phyloP scores from a whole-genome alignment of 1,284 basidiomycete species.

The Mycena citricolor region DNA sequence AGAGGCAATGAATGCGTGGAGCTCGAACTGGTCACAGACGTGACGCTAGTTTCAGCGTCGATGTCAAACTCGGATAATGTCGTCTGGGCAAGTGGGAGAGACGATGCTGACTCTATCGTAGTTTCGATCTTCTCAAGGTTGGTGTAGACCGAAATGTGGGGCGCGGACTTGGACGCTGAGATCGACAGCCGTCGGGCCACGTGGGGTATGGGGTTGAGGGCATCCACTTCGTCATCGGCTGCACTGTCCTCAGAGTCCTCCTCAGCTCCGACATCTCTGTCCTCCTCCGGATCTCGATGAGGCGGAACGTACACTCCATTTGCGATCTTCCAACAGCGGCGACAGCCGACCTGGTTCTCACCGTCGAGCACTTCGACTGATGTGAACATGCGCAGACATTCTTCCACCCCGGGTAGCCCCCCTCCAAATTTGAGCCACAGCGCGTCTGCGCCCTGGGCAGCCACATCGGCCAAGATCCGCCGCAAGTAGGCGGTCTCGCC shows the following conservation, averaged over 20 bases:
- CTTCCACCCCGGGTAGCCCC: conserved; percentile 59
- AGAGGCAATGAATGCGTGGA: conserved; percentile 17
- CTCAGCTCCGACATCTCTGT: conserved; percentile 33
- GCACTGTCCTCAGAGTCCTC: conserved; percentile 36
- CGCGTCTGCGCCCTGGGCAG: conserved; percentile 25
- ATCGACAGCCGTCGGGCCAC: conserved; percentile 12
- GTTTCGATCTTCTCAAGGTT: conserved; percentile 21
- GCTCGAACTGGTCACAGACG: conserved; percentile 12
- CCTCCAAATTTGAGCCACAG: conserved; percentile 49
- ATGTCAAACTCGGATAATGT: conserved; percentile 21
- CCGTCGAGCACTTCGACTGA: conserved; percentile 89
- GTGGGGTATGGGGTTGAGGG: conserved; percentile 7
- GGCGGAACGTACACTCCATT: conserved; percentile 54
- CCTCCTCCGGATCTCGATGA: conserved; percentile 12
- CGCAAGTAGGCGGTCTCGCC: conserved; percentile 65
- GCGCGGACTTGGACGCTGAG: conserved; percentile 32
- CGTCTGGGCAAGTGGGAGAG: conserved; percentile 18
- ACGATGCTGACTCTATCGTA: conserved; percentile 16
- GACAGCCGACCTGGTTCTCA: conserved; percentile 91
- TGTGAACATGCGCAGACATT: conserved; percentile 84
- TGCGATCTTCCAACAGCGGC: conserved; percentile 88
- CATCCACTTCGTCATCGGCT: conserved; percentile 29
- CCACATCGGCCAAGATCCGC: conserved; percentile 62
- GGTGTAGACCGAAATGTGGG: conserved; percentile 26
- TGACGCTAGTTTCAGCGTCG: conserved; percentile 16